phyloP scores from a whole-genome alignment of 1,284 basidiomycete genomes.

The Rhodotorula mucilaginosa region DNA sequence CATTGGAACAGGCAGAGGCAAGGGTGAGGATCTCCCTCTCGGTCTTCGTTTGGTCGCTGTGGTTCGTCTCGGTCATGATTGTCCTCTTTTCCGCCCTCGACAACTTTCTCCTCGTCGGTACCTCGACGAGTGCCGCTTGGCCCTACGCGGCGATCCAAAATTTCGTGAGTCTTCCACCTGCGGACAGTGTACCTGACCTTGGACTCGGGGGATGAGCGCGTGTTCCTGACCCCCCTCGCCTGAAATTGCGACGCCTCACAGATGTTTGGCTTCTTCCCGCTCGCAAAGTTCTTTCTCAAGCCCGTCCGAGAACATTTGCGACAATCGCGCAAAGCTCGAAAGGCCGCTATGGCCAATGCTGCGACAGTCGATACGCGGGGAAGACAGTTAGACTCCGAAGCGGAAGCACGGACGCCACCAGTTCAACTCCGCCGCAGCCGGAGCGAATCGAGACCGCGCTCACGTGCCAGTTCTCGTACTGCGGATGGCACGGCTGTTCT shows the following conservation, averaged over 20 bases:
- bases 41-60: neutral
- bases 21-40: neutral
- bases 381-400: neutral
- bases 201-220: no score
- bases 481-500: no score
- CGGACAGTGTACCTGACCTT: no score
- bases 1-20: neutral
- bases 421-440: no score
- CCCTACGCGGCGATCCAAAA: slow-evolving; percentile 7
- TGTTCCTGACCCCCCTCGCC: neutral
- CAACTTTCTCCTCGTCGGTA: slow-evolving; percentile 2
- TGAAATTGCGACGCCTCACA: neutral
- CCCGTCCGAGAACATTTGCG: neutral
- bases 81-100: neutral
- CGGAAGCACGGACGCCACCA: neutral
- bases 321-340: neutral
- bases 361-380: neutral
- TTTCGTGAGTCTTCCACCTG: neutral
- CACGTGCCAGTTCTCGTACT: no score
- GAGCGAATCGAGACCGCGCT: no score
- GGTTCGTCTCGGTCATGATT: neutral
- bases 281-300: neutral
- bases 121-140: neutral
- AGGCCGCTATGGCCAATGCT: neutral
- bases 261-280: slow-evolving; percentile 7